Percentiles rank a stretch among this genome's conserved stretches.
Evolutionary conservation across 495 filamentous ascomycete species (phyloP).

Genomic region (Geoglossum glabrum): DNA sequence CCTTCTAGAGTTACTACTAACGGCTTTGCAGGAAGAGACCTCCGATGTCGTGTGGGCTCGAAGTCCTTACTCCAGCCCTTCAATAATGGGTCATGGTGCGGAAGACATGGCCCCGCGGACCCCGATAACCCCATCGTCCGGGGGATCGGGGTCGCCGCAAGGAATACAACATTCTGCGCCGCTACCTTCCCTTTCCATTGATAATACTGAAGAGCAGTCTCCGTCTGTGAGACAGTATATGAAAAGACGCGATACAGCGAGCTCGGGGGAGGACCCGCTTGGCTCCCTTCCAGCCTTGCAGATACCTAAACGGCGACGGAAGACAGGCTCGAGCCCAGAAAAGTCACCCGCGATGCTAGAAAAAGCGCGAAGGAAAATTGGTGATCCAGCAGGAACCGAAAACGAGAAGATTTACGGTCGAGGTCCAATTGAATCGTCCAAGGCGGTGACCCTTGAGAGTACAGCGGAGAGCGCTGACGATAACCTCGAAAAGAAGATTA

Average conservation of each 20-base stretch:
- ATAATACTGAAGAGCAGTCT: background rate
- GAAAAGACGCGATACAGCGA: background rate
- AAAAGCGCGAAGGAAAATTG: background rate
- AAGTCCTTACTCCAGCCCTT: background rate
- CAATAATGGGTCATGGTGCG: background rate
- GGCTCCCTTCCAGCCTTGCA: background rate
- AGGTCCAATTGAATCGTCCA: background rate
- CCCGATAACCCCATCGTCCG: background rate
- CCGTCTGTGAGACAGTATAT: background rate
- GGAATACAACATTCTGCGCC: background rate
- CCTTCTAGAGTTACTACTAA: background rate
- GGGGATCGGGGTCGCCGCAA: background rate
- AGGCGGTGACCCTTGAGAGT: background rate
- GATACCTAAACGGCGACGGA: background rate
- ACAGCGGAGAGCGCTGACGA: slow-evolving; percentile 24
- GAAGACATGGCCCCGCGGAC: background rate
- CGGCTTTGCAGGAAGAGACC: background rate
- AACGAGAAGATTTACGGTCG: background rate
- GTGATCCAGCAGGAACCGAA: background rate
- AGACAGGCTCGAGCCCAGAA: background rate
- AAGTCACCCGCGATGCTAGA: background rate
- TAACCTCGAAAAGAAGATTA: slow-evolving; percentile 68
- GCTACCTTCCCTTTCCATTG: background rate
- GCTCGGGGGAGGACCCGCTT: background rate
- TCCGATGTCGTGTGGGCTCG: background rate